Evolutionary conservation across 2,329 filamentous ascomycete species (phyloP).

Genomic region (Penicillium concentricum): DNA sequence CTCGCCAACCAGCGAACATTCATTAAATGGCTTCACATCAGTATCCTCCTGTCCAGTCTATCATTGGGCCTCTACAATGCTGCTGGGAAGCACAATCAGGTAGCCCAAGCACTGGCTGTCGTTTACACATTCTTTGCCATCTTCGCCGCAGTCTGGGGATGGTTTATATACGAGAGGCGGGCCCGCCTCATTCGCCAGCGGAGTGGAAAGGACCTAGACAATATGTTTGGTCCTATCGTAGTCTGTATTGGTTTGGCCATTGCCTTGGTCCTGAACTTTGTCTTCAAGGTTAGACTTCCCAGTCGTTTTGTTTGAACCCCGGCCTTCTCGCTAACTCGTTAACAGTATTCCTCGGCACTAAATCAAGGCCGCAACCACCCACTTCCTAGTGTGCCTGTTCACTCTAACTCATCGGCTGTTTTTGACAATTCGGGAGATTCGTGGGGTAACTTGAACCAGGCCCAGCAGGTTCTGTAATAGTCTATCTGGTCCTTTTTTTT

Average conservation of each 20-base stretch:
- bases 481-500: neutral
- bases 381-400: conserved; percentile 6
- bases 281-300: conserved; percentile 60
- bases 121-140: conserved; percentile 78
- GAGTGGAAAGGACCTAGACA: conserved; percentile 92
- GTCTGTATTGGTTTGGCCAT: conserved; percentile 76
- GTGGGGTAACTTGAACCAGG: conserved; percentile 21
- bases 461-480: conserved; percentile 20
- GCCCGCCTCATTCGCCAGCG: conserved; percentile 77
- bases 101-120: conserved; percentile 76
- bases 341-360: conserved; percentile 33
- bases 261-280: conserved; percentile 83
- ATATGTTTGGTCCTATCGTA: conserved; percentile 76
- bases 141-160: conserved; percentile 86
- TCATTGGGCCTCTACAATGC: conserved; percentile 86
- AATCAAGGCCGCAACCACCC: conserved; percentile 21
- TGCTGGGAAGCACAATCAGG: conserved; percentile 68
- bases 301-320: neutral
- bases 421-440: conserved; percentile 1
- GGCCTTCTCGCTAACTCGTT: conserved; percentile 13
- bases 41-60: conserved; percentile 78
- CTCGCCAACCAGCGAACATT: conserved; percentile 97
- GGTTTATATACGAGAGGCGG: conserved; percentile 73
- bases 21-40: conserved; percentile 97
- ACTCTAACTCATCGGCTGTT: conserved; percentile 14